Base-by-base conservation (phyloP, 2,329 filamentous ascomycete genomes). In the Colletotrichum abscissum region DNA sequence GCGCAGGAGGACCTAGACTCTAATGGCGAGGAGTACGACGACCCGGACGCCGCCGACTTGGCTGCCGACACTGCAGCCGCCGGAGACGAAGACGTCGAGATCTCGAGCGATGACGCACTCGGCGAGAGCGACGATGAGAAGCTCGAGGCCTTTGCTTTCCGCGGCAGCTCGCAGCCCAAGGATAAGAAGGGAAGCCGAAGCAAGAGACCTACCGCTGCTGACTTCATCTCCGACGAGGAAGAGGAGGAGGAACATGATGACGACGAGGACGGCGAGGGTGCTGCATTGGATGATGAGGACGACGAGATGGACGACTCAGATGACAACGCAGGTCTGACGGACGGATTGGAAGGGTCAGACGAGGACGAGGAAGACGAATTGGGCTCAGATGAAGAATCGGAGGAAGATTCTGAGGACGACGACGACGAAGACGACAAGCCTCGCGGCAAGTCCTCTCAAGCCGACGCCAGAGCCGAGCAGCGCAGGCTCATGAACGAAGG, bases 41-140 rank as follows among this genome's bases (percentile, higher is more conserved):
- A 92, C 76, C 89, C 89, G 0, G 89, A 91, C 16, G 81, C 82
- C 2, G 86, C 86, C 0, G 86, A 92, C 72, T 81, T 92, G 11
- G 86, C 87, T 60, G 83, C 84, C 54, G 89, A 91, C 65, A 84
- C 87, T 4, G 82, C 81, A 2, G 65, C 67, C 4, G 78, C 80
- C 59, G 85, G 85, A n/a, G 84, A 85, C 69, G 88, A 89, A 56
- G 91, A 91, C 72, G 83, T 81, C 33, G 90, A 92, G 76, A 92
- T 92, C 70, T 87, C 89, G 62, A 92, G 90, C 78, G 90, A 92
- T 69, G 83, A 89, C 46, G 96, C 95, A 0, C 92, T 98, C 79
- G 94, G 92, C 3, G 92, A 93, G 67, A 97, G 94, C 76, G 96
- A 98, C 78, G 92, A 94, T 76, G 95, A 97, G 81, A 89, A 89